Evolutionary conservation across 148 eudicot genomes (phyloP).

Genomic region (Tetragonia tetragonoides): DNA sequence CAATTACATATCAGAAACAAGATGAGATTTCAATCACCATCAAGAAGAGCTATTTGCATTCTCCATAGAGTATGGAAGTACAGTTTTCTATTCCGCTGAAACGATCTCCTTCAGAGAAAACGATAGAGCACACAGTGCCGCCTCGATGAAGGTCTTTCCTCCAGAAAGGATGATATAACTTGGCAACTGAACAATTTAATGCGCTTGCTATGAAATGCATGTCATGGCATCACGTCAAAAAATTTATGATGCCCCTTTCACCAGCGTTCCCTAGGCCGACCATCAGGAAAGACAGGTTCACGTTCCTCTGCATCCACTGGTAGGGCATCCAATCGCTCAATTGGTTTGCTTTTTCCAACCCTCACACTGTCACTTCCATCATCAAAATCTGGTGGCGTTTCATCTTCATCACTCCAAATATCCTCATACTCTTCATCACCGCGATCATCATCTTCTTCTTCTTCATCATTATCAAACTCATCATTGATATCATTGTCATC

Average conservation of each 20-base stretch:
- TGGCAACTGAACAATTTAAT: conserved; percentile 1
- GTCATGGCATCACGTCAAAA: not conserved
- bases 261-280: conserved; percentile 94
- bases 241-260: conserved; percentile 23
- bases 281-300: conserved; percentile 75
- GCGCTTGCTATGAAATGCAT: not conserved
- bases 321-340: conserved; percentile 30
- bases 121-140: not conserved
- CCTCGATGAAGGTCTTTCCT: not conserved
- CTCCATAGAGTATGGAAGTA: not conserved
- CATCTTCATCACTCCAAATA: conserved; percentile 75
- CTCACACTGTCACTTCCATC: conserved; percentile 47
- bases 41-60: conserved; percentile 3
- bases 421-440: conserved; percentile 49
- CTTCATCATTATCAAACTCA: conserved; percentile 45
- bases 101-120: not conserved
- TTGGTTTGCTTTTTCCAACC: conserved; percentile 36
- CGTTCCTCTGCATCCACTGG: conserved; percentile 44
- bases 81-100: not conserved
- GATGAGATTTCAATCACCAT: conserved; percentile 2
- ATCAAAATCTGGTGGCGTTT: conserved; percentile 73
- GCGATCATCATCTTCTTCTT: conserved; percentile 37
- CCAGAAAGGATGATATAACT: not conserved
- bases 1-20: conserved; percentile 9
- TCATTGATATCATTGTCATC: conserved; percentile 52